Conservation (phyloP, 2,329 filamentous ascomycete species). For the Helotiales sp. region DNA sequence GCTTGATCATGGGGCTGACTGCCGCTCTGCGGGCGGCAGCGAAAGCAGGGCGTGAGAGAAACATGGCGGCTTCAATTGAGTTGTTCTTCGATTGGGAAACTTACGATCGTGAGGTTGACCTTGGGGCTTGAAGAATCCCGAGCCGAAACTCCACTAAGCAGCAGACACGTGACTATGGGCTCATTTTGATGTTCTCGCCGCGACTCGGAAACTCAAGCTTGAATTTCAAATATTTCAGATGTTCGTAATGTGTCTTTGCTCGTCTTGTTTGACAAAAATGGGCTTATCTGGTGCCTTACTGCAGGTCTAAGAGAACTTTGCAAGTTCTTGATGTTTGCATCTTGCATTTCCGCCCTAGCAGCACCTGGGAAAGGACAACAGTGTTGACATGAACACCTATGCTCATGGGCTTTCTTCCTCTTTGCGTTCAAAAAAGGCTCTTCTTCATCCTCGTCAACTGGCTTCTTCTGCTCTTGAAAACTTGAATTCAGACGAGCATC, state of each 20-base stretch:
- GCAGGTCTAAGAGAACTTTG: too few relatives aligned
- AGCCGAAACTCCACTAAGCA: not conserved
- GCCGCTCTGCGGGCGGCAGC: conserved; percentile 65
- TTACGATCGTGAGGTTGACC: conserved; percentile 11
- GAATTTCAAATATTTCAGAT: not conserved
- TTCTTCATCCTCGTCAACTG: too few relatives aligned
- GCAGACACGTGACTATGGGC: not conserved
- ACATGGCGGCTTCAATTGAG: conserved; percentile 54
- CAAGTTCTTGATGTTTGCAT: not conserved
- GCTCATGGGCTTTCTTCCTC: too few relatives aligned
- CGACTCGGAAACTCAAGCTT: not conserved
- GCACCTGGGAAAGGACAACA: too few relatives aligned
- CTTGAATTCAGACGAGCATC: too few relatives aligned
- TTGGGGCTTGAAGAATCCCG: conserved; percentile 3
- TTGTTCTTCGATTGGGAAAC: not conserved
- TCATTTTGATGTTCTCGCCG: not conserved
- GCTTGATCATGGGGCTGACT: conserved; percentile 57
- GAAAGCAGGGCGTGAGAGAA: conserved; percentile 67
- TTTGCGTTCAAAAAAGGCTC: too few relatives aligned
- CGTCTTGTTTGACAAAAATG: not conserved
- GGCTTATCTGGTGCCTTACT: too few relatives aligned
- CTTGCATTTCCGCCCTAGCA: too few relatives aligned
- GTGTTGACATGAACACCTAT: too few relatives aligned
- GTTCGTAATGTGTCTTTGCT: not conserved
- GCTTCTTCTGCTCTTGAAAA: too few relatives aligned